Evolutionary conservation across 176 grass and related monocot species (phyloP).

Genomic region (Carex littledalei): DNA sequence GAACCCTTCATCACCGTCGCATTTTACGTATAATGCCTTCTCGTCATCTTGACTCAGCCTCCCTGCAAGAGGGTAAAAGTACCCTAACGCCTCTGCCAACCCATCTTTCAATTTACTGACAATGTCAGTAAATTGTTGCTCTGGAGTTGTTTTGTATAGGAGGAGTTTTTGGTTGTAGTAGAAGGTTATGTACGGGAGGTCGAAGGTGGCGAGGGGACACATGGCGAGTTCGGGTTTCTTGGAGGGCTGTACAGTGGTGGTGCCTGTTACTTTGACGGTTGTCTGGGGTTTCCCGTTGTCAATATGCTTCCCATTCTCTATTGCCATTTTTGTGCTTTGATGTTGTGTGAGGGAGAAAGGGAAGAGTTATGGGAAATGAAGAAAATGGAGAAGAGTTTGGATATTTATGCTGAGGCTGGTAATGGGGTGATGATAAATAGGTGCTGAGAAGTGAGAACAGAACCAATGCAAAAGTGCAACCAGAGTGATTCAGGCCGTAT

Average conservation of each 20-base stretch:
- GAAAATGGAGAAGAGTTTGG: not conserved
- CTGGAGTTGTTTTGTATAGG: conserved; percentile 47
- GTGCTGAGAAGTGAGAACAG: not conserved
- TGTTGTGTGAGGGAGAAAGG: not conserved
- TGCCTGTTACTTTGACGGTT: conserved; percentile 31
- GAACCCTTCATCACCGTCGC: conserved; percentile 18
- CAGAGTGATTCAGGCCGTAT: not conserved
- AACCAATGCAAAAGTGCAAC: not conserved
- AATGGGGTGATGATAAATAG: conserved; percentile 15
- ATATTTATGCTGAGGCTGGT: not conserved
- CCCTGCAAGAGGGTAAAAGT: conserved; percentile 72
- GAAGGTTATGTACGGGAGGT: conserved; percentile 97
- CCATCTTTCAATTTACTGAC: conserved; percentile 45
- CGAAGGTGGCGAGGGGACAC: conserved; percentile 66
- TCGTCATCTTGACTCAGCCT: conserved; percentile 59
- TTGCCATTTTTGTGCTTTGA: conserved; percentile 27
- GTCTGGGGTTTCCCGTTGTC: not conserved
- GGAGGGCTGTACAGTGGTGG: conserved; percentile 31
- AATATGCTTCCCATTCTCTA: conserved; percentile 24
- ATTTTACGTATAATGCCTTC: conserved; percentile 41
- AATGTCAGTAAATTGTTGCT: conserved; percentile 45
- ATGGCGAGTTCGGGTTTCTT: conserved; percentile 28
- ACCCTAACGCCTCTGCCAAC: conserved; percentile 58
- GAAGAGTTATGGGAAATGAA: not conserved
- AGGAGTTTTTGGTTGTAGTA: conserved; percentile 99